Conservation (phyloP, 768 basidiomycete genomes). For the Suillus clintonianus region DNA sequence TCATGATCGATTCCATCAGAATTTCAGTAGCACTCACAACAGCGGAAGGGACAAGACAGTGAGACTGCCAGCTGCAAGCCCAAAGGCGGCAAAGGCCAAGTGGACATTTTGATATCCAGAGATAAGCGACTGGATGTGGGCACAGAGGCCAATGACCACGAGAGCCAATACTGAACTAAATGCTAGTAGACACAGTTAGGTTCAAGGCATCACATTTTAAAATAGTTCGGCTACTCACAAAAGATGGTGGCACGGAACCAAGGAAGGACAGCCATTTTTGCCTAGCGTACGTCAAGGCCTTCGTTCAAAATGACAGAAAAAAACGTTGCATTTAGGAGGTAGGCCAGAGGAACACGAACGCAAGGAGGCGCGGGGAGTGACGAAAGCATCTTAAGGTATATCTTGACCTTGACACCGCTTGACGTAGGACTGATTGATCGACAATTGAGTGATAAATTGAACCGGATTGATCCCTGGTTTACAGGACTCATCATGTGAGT, state of each 20-base stretch:
- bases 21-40: constrained; percentile 16
- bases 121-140: constrained; percentile 15
- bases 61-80: constrained; percentile 13
- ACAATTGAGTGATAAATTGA: background rate
- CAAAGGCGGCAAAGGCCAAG: constrained; percentile 18
- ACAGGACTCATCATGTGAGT: background rate
- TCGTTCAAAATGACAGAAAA: constrained; percentile 2
- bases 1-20: background rate
- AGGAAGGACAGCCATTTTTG: constrained; percentile 25
- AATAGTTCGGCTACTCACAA: constrained; percentile 14
- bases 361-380: background rate
- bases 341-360: background rate
- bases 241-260: constrained; percentile 22
- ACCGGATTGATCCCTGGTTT: background rate
- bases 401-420: constrained; percentile 6
- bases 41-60: constrained; percentile 24
- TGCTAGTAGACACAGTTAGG: constrained; percentile 10
- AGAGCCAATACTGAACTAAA: constrained; percentile 16
- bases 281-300: background rate
- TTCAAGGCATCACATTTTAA: background rate
- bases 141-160: constrained; percentile 23
- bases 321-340: background rate
- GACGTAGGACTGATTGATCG: background rate
- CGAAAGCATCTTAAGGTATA: background rate
- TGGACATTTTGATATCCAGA: background rate